Evolutionary conservation across 768 basidiomycete genomes (phyloP), one percentile per base, ranked within the genome.

Genomic region (Phlegmacium glaucopus): DNA sequence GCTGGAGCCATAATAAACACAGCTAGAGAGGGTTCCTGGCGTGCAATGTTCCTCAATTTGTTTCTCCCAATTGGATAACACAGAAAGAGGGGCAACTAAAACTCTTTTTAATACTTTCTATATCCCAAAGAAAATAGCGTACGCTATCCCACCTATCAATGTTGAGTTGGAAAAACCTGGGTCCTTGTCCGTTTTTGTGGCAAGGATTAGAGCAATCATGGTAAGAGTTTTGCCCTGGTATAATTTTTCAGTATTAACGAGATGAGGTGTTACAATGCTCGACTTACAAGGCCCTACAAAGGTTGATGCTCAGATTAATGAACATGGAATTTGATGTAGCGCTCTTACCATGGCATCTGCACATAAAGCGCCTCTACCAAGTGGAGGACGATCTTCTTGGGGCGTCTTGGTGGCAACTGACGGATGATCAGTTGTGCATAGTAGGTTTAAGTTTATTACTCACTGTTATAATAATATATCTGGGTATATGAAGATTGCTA

Each of bases 61-160:
- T 54, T 87, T 85, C 61, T 89, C 86, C 90, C 90, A 92, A 56
- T 93, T 94, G 6, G 87, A 90, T 7, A 94, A 68, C 6, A 94
- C 81, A 7, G 89, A 91, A 18, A 94, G 78, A 4, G 91, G 91
- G 7, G 77, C 80, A 40, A 94, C 90, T 92, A 51, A 5, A 49
- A 17, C 25, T 44, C 1, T 29, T 28, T 35, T 48, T 4, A 34
- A 25, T 15, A 16, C 17, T 22, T 47, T 16, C 44, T 38, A 16
- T 40, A 13, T n/a, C 26, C 22, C 8, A 32, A 27, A 45, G 1
- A 39, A 10, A 18, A 40, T 9, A 6, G 29, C 48, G 11, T 18
- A 11, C 1, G 38, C 44, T 15, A 34, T 51, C 75, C 43, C 54
- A 88, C 93, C 87, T 22, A 96, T 87, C 27, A 96, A 75, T 0